phyloP scores from a whole-genome alignment of 2,329 filamentous ascomycete genomes.

The Xylaria sp. region DNA sequence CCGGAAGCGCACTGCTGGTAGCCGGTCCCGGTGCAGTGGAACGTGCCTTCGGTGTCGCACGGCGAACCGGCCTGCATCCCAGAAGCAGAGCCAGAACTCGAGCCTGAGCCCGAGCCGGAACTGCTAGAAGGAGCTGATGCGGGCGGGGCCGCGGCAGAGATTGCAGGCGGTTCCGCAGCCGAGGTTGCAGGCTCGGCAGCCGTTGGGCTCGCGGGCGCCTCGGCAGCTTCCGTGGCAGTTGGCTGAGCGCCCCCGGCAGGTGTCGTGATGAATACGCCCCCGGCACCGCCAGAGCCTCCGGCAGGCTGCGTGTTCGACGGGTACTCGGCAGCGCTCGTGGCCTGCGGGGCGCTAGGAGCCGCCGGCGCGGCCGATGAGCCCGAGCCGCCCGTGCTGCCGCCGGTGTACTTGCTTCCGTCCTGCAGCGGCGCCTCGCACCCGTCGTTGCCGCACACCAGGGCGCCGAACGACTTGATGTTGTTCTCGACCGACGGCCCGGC shows the following conservation, averaged over 20 bases:
- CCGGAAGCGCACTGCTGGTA: conserved; percentile 61
- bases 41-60: conserved; percentile 52
- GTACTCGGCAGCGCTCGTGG: not conserved
- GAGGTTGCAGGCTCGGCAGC: conserved; percentile 23
- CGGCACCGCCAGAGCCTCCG: conserved; percentile 20
- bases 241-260: conserved; percentile 32
- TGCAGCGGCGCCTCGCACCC: conserved; percentile 11
- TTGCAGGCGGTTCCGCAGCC: conserved; percentile 20
- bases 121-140: conserved; percentile 23
- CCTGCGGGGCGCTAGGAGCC: conserved; percentile 14
- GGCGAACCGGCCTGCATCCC: conserved; percentile 38
- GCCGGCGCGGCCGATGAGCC: conserved; percentile 30
- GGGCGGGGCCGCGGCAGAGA: conserved; percentile 14
- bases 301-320: conserved; percentile 17
- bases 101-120: conserved; percentile 27
- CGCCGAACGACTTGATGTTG: conserved; percentile 42
- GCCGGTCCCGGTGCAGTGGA: conserved; percentile 56
- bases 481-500: conserved; percentile 62
- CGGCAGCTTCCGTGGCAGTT: conserved; percentile 12
- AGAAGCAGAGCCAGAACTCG: conserved; percentile 35
- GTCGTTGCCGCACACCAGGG: conserved; percentile 38
- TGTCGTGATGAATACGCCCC: conserved; percentile 40
- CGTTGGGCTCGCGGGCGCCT: conserved; percentile 16
- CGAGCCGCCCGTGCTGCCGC: conserved; percentile 26
- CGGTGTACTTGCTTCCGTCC: not conserved